phyloP scores from a whole-genome alignment of 2,329 filamentous ascomycete genomes.

The Aspergillus fructus region DNA sequence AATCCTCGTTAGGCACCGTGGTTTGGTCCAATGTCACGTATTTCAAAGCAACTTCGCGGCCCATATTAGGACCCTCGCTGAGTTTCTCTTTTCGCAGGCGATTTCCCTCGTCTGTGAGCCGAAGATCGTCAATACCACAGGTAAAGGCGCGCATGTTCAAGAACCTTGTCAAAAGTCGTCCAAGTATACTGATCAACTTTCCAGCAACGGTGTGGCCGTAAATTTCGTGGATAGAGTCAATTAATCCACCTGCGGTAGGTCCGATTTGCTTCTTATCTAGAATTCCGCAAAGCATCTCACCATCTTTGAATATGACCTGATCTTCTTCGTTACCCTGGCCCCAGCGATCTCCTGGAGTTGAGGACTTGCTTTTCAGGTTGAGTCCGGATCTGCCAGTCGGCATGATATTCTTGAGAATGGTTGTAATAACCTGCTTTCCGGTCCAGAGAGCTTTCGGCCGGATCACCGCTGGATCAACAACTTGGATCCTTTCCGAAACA shows the following conservation, averaged over 20 bases:
- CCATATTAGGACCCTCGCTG: constrained; percentile 64
- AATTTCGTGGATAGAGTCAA: constrained; percentile 90
- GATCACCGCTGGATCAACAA: constrained; percentile 75
- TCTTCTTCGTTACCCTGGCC: constrained; percentile 70
- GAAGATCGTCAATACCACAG: constrained; percentile 94
- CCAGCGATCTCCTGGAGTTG: constrained; percentile 79
- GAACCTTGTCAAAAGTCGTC: constrained; percentile 82
- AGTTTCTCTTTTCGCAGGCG: constrained; percentile 67
- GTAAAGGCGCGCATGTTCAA: constrained; percentile 93
- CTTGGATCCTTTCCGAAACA: constrained; percentile 74
- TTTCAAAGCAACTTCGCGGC: constrained; percentile 75
- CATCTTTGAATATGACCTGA: constrained; percentile 76
- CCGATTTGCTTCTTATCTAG: constrained; percentile 95
- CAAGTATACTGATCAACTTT: constrained; percentile 83
- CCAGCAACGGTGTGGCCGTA: constrained; percentile 87
- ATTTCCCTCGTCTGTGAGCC: constrained; percentile 79
- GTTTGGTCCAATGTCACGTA: constrained; percentile 80
- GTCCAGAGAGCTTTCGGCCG: constrained; percentile 86
- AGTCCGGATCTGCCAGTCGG: constrained; percentile 74
- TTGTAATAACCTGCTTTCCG: constrained; percentile 93
- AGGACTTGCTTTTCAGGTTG: constrained; percentile 75
- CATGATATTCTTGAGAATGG: constrained; percentile 87
- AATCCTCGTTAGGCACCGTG: constrained; percentile 62
- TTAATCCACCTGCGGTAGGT: constrained; percentile 78
- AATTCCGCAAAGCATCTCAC: constrained; percentile 85